phyloP scores from a whole-genome alignment of 805 yeast genomes.

The Candida taoyuanica region DNA sequence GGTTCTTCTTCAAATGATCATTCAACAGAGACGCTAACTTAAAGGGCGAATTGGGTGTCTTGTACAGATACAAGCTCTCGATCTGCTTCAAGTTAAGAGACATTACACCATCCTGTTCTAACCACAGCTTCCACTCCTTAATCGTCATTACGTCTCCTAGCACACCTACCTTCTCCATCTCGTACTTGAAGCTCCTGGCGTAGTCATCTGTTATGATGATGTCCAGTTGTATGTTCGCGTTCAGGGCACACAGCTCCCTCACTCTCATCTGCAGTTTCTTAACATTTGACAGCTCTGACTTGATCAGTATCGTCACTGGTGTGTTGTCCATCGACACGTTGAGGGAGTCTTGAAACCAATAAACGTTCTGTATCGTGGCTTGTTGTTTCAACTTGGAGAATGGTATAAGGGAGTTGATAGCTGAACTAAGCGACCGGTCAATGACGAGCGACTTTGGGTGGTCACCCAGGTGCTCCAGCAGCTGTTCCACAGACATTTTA shows the following conservation, averaged over 20 bases:
- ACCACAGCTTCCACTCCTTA: slow-evolving; percentile 16
- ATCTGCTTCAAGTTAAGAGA: slow-evolving; percentile 18
- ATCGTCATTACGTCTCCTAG: slow-evolving; percentile 19
- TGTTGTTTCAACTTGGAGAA: slow-evolving; percentile 47
- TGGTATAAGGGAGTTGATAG: slow-evolving; percentile 51
- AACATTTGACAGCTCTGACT: slow-evolving; percentile 20
- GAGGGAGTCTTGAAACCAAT: slow-evolving; percentile 38
- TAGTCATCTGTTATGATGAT: slow-evolving; percentile 34
- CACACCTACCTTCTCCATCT: slow-evolving; percentile 25
- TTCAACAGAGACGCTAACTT: slow-evolving; percentile 38
- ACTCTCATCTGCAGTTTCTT: slow-evolving; percentile 14
- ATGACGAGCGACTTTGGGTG: slow-evolving; percentile 31
- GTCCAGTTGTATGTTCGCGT: slow-evolving; percentile 16
- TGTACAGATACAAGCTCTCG: slow-evolving; percentile 35
- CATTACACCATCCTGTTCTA: slow-evolving; percentile 9
- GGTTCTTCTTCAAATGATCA: slow-evolving; percentile 39
- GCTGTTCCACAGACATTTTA: slow-evolving; percentile 5
- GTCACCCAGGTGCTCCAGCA: slow-evolving; percentile 16
- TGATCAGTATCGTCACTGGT: slow-evolving; percentile 25
- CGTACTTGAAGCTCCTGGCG: slow-evolving; percentile 30
- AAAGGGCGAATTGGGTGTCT: slow-evolving; percentile 28
- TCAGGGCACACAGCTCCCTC: slow-evolving; percentile 15
- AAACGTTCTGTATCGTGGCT: slow-evolving; percentile 44
- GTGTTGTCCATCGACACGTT: slow-evolving; percentile 9
- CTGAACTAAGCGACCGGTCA: slow-evolving; percentile 44